phyloP scores from a whole-genome alignment of 441 rosid genomes.

The Biscutella laevigata region DNA sequence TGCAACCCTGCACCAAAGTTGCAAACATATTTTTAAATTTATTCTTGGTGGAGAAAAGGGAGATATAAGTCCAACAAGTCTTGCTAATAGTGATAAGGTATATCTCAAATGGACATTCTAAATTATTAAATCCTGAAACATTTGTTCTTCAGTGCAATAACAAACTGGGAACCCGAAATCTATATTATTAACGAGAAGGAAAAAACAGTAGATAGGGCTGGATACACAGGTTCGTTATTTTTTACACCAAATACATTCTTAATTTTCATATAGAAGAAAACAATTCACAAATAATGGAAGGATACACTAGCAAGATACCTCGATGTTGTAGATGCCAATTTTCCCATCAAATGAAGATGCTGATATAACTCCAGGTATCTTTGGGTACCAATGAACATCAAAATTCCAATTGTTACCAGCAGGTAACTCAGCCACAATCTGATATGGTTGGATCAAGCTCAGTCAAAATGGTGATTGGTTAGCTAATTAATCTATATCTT shows the following conservation, averaged over 20 bases:
- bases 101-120: not conserved
- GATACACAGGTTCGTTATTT: not conserved
- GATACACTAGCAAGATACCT: conserved; percentile 41
- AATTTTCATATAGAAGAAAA: not conserved
- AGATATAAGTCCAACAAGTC: conserved; percentile 3
- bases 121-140: not conserved
- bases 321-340: conserved; percentile 88
- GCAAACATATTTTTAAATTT: conserved; percentile 8
- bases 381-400: conserved; percentile 97
- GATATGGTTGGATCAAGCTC: conserved; percentile 20
- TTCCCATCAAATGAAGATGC: conserved; percentile 98
- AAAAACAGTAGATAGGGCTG: conserved; percentile 2
- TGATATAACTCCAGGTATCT: conserved; percentile 90
- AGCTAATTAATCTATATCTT: not conserved
- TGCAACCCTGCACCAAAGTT: conserved; percentile 66
- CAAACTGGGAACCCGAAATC: not conserved
- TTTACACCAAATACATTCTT: not conserved
- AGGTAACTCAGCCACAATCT: conserved; percentile 91
- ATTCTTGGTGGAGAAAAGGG: not conserved
- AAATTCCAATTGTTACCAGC: conserved; percentile 98
- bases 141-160: conserved; percentile 1
- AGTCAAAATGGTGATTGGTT: conserved; percentile 8
- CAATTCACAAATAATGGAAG: not conserved
- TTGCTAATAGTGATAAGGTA: conserved; percentile 6
- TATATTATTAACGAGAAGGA: not conserved